These are phyloP conservation scores for Pittosporum tobira DNA, from an alignment of 129 eudicot genomes.

Conservation along the genomic window DNA sequence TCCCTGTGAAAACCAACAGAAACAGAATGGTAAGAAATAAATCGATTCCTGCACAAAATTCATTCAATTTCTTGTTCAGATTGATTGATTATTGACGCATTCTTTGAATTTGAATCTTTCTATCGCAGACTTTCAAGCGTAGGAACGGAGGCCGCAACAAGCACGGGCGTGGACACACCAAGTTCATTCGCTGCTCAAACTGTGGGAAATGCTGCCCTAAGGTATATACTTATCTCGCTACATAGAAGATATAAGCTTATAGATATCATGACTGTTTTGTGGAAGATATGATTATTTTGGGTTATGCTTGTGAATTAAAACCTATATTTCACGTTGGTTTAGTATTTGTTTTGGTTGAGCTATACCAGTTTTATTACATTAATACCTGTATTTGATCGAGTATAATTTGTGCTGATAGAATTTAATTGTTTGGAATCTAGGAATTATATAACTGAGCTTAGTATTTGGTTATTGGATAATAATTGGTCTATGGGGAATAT, in stretches of 20 bases:
- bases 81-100: no score
- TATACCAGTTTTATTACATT: neutral
- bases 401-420: neutral
- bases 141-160: slow-evolving; percentile 79
- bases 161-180: slow-evolving; percentile 78
- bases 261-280: neutral
- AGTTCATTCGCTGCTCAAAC: slow-evolving; percentile 74
- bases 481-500: no score
- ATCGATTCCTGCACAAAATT: neutral
- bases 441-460: no score
- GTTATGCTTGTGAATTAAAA: neutral
- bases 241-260: no score
- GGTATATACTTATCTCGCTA: no score
- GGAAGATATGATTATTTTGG: slow-evolving; percentile 1
- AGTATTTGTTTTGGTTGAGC: neutral
- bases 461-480: no score
- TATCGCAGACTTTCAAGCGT: slow-evolving; percentile 64
- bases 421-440: neutral
- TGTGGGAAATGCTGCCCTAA: slow-evolving; percentile 78
- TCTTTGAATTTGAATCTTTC: neutral
- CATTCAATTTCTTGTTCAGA: neutral
- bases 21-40: neutral
- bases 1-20: no score
- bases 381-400: neutral
- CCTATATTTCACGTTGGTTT: neutral